Conservation (phyloP, 2,329 filamentous ascomycete genomes). For the Phaeosphaeria sp. region DNA sequence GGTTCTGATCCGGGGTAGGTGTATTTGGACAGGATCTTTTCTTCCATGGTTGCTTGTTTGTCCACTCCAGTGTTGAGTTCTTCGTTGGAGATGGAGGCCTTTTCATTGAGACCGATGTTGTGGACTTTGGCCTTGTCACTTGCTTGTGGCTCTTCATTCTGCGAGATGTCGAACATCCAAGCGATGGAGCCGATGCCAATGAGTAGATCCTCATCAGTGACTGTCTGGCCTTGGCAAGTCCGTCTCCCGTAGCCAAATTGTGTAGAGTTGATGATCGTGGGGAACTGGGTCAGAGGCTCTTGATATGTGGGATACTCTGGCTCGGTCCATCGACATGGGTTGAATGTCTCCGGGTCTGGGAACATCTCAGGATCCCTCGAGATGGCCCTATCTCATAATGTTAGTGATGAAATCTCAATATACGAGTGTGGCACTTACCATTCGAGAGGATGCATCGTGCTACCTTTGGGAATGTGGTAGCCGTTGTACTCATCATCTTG, state of each 20-base stretch:
- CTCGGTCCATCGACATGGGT: conserved; percentile 67
- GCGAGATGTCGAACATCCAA: conserved; percentile 53
- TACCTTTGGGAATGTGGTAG: conserved; percentile 64
- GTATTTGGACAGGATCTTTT: conserved; percentile 33
- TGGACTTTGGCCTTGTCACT: conserved; percentile 20
- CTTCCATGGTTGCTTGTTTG: conserved; percentile 27
- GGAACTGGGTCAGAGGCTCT: conserved; percentile 58
- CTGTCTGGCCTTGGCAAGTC: conserved; percentile 51
- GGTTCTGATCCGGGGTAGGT: conserved; percentile 31
- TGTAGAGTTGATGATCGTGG: conserved; percentile 60
- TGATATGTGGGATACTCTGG: conserved; percentile 60
- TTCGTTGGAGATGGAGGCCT: conserved; percentile 45
- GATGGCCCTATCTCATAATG: conserved; percentile 51
- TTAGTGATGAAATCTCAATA: conserved; percentile 14
- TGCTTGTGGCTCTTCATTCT: conserved; percentile 14
- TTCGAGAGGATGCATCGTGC: conserved; percentile 52
- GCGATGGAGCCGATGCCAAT: conserved; percentile 54
- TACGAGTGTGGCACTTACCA: conserved; percentile 40
- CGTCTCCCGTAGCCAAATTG: conserved; percentile 64
- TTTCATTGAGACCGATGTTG: conserved; percentile 35
- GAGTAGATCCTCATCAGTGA: conserved; percentile 51
- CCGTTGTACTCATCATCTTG: conserved; percentile 64
- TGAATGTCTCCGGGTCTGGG: conserved; percentile 72
- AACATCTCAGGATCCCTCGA: conserved; percentile 60
- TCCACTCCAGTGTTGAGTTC: conserved; percentile 43